Evolutionary conservation across 1,139 yeast species (phyloP).

Genomic region (Pichia sp.): DNA sequence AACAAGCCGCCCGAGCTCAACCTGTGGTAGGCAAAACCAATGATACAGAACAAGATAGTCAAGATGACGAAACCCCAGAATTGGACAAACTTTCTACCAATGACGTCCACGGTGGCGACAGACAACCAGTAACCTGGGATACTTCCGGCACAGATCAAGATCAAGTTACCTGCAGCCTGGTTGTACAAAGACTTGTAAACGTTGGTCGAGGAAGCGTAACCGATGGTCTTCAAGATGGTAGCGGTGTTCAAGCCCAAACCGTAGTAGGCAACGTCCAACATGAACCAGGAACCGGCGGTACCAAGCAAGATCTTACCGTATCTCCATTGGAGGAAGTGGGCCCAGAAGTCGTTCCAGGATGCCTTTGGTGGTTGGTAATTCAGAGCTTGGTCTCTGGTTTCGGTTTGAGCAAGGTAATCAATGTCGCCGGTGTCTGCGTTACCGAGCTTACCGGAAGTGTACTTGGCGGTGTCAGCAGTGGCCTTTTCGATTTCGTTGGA

Average conservation of each 20-base stretch:
- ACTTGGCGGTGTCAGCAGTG: conserved; percentile 52
- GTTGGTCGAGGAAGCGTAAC: conserved; percentile 61
- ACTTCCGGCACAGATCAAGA: conserved; percentile 85
- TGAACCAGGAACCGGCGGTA: conserved; percentile 96
- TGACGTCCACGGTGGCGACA: conserved; percentile 67
- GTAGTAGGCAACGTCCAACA: conserved; percentile 92
- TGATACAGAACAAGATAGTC: conserved; percentile 62
- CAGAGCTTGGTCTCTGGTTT: conserved; percentile 34
- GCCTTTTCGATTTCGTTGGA: conserved; percentile 59
- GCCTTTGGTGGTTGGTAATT: conserved; percentile 50
- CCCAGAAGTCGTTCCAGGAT: conserved; percentile 54
- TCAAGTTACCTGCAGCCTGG: conserved; percentile 83
- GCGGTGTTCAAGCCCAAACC: conserved; percentile 82
- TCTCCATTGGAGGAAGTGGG: conserved; percentile 83
- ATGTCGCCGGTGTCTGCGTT: conserved; percentile 37
- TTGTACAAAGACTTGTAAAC: conserved; percentile 64
- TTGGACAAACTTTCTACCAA: conserved; percentile 84
- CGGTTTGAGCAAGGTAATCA: conserved; percentile 34
- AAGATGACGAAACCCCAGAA: conserved; percentile 65
- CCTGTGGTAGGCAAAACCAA: conserved; percentile 77
- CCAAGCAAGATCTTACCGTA: conserved; percentile 82
- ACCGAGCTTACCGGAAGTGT: conserved; percentile 44
- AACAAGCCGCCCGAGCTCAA: conserved; percentile 60
- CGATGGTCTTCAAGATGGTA: conserved; percentile 77
- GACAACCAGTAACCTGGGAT: conserved; percentile 88